phyloP scores from a whole-genome alignment of 305 asterid species.

The Salvia sclarea region DNA sequence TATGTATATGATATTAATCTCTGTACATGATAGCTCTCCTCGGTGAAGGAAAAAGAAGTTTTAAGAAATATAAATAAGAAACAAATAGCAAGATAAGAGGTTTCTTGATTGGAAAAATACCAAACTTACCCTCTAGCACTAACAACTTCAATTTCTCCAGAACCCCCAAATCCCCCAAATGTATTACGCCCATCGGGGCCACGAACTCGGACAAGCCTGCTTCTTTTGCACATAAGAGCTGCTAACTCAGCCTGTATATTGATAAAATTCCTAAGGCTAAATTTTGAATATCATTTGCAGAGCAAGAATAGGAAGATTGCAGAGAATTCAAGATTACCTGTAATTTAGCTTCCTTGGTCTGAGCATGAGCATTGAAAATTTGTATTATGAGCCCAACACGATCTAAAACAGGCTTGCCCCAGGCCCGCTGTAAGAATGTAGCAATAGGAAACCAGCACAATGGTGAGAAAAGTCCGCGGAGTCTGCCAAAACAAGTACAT shows the following conservation, averaged over 20 bases:
- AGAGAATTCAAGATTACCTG: constrained; percentile 55
- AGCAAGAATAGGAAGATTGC: constrained; percentile 20
- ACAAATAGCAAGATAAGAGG: constrained; percentile 8
- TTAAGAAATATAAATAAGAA: not conserved
- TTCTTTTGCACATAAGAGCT: constrained; percentile 90
- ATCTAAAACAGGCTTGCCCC: constrained; percentile 94
- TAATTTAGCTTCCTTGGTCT: constrained; percentile 92
- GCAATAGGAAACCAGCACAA: constrained; percentile 26
- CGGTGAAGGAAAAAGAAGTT: not conserved
- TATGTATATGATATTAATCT: constrained; percentile 26
- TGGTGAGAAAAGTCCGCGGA: too few relatives aligned
- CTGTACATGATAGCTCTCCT: constrained; percentile 15
- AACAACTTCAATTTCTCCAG: constrained; percentile 91
- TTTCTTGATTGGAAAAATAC: constrained; percentile 15
- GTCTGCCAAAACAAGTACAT: not conserved
- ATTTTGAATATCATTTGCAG: constrained; percentile 10
- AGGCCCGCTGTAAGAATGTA: constrained; percentile 50
- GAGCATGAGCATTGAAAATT: constrained; percentile 98
- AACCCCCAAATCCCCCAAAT: constrained; percentile 74
- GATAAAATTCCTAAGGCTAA: constrained; percentile 5
- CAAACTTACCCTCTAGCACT: constrained; percentile 91
- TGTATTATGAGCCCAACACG: constrained; percentile 91
- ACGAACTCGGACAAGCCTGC: constrained; percentile 91
- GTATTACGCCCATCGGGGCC: constrained; percentile 80
- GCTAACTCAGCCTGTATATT: constrained; percentile 88